These are phyloP conservation scores for Trichoderma guizhouense DNA, from an alignment of 2,329 filamentous ascomycete species.

Conservation along the genomic window DNA sequence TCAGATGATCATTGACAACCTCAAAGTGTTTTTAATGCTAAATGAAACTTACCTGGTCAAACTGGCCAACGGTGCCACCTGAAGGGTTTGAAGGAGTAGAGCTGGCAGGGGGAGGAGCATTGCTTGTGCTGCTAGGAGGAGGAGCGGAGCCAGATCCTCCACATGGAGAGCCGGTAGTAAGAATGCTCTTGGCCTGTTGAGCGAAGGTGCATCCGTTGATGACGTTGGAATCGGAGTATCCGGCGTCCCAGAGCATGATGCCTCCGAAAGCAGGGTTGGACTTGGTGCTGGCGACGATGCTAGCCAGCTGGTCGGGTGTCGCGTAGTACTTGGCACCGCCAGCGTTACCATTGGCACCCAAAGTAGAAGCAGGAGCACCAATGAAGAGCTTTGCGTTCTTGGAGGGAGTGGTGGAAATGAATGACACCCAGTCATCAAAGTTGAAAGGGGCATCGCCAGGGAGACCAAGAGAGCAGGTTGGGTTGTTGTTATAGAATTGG, in stretches of 20 bases:
- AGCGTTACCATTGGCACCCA: constrained; percentile 21
- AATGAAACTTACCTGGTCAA: constrained; percentile 11
- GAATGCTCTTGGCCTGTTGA: constrained; percentile 12
- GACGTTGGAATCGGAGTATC: background rate
- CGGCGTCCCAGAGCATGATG: constrained; percentile 9
- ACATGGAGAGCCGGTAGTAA: constrained; percentile 3
- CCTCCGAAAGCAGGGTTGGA: background rate
- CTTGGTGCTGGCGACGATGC: background rate
- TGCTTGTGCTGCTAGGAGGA: constrained; percentile 14
- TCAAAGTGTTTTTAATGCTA: background rate
- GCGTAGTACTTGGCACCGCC: constrained; percentile 29
- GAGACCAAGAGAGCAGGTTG: constrained; percentile 1
- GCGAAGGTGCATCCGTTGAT: background rate
- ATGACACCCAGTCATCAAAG: constrained; percentile 32
- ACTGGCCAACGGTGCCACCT: constrained; percentile 4
- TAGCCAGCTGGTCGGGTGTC: constrained; percentile 22
- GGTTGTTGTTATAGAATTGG: constrained; percentile 47
- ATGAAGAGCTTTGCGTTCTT: constrained; percentile 34
- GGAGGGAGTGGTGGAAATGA: constrained; percentile 27
- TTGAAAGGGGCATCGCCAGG: constrained; percentile 31
- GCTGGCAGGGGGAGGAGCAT: background rate
- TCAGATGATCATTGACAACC: background rate
- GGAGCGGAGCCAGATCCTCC: constrained; percentile 6
- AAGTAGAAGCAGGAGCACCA: constrained; percentile 31
- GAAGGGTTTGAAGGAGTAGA: background rate